Conservation (phyloP, 106 monocot genomes). For the Allium fistulosum region DNA sequence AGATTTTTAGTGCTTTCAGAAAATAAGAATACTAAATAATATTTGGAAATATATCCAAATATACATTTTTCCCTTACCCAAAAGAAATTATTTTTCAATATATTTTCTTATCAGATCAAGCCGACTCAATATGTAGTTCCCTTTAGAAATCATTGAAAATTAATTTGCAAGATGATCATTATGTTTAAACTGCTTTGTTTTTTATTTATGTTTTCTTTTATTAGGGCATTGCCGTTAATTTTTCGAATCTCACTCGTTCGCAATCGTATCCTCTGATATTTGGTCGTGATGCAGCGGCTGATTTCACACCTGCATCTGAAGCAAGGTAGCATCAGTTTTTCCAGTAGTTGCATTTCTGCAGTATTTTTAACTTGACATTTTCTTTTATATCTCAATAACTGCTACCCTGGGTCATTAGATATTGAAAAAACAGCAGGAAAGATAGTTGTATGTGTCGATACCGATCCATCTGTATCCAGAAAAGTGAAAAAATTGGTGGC, state of each 20-base stretch:
- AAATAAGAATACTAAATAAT: no score
- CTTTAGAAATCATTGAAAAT: no score
- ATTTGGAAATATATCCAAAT: no score
- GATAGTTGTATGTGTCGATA: constrained; percentile 72
- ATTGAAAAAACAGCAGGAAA: constrained; percentile 53
- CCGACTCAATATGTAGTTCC: no score
- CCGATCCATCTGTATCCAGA: constrained; percentile 59
- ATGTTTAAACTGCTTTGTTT: no score
- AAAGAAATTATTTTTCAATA: no score
- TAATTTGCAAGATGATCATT: no score
- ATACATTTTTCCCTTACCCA: no score
- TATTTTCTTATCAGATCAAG: no score
- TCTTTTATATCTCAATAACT: constrained; percentile 46
- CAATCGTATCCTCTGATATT: constrained; percentile 58
- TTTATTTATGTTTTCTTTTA: background rate
- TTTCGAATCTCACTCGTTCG: constrained; percentile 68
- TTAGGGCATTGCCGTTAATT: constrained; percentile 80
- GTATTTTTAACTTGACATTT: background rate
- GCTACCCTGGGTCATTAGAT: constrained; percentile 92
- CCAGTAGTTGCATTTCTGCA: background rate
- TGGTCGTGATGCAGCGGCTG: constrained; percentile 59
- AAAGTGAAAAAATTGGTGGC: constrained; percentile 82
- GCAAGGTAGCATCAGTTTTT: constrained; percentile 48
- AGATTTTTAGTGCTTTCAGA: no score
- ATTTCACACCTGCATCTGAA: constrained; percentile 69